Evolutionary conservation across 2,329 filamentous ascomycete genomes (phyloP).

Genomic region (Tolypocladium capitatum): DNA sequence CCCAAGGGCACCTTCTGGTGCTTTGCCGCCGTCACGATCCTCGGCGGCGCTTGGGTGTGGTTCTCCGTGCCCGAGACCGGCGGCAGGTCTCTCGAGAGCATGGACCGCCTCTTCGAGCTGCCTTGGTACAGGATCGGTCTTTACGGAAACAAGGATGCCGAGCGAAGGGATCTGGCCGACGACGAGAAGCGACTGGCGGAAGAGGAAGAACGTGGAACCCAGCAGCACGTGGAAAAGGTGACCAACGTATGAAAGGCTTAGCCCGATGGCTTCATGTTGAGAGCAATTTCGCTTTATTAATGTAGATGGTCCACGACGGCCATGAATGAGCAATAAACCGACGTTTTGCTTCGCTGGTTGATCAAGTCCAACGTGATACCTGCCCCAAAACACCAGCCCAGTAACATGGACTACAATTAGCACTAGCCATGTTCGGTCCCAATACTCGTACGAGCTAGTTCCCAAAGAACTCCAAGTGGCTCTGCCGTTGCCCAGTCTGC

Average conservation of each 20-base stretch:
- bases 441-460: too few species aligned
- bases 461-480: too few species aligned
- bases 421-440: background rate
- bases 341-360: background rate
- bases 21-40: conserved; percentile 53
- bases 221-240: conserved; percentile 22
- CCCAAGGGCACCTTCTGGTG: conserved; percentile 64
- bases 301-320: background rate
- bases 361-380: background rate
- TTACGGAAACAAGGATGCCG: conserved; percentile 38
- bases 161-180: conserved; percentile 27
- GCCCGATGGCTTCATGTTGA: background rate
- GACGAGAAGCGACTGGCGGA: conserved; percentile 30
- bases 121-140: conserved; percentile 64
- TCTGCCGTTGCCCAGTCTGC: too few species aligned
- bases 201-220: conserved; percentile 15
- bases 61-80: conserved; percentile 62
- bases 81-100: conserved; percentile 51
- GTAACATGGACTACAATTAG: background rate
- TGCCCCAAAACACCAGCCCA: background rate
- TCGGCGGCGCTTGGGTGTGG: conserved; percentile 59
- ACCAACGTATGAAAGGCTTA: conserved; percentile 1
- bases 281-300: background rate
- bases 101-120: conserved; percentile 59
- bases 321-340: background rate